Evolutionary conservation across 352 stramenopile genomes (phyloP).

Genomic region (Globisporangium carolinianum): DNA sequence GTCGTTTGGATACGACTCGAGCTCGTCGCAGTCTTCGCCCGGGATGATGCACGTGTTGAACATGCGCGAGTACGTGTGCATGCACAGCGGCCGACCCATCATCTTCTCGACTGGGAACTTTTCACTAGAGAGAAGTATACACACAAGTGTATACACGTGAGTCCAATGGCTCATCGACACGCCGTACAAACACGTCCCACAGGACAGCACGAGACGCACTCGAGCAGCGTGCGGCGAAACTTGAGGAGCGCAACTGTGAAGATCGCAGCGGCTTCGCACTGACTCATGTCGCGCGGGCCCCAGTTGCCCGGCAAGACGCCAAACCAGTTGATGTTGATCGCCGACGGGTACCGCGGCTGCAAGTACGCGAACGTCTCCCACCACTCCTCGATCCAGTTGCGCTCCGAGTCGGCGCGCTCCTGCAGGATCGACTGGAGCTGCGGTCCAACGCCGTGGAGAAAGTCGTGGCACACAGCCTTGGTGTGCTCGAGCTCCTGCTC

Average conservation of each 20-base stretch:
- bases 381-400: constrained; percentile 92
- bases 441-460: constrained; percentile 80
- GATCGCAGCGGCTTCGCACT: constrained; percentile 84
- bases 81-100: constrained; percentile 91
- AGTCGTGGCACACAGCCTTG: constrained; percentile 88
- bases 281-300: constrained; percentile 88
- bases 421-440: constrained; percentile 88
- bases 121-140: constrained; percentile 41
- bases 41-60: constrained; percentile 97
- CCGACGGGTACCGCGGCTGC: constrained; percentile 90
- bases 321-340: constrained; percentile 98
- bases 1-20: constrained; percentile 84
- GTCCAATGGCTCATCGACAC: neutral
- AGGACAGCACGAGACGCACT: constrained; percentile 26
- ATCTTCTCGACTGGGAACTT: constrained; percentile 91
- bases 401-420: constrained; percentile 75
- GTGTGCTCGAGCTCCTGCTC: constrained; percentile 85
- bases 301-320: constrained; percentile 93
- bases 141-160: constrained; percentile 5
- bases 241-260: constrained; percentile 83
- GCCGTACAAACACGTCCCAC: neutral
- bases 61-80: constrained; percentile 92
- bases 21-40: constrained; percentile 80
- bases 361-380: constrained; percentile 97
- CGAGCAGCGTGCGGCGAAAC: constrained; percentile 90